Percentiles rank a stretch among this genome's conserved stretches.
phyloP scores from a whole-genome alignment of 148 eudicot species.

The Persicaria maculosa region DNA sequence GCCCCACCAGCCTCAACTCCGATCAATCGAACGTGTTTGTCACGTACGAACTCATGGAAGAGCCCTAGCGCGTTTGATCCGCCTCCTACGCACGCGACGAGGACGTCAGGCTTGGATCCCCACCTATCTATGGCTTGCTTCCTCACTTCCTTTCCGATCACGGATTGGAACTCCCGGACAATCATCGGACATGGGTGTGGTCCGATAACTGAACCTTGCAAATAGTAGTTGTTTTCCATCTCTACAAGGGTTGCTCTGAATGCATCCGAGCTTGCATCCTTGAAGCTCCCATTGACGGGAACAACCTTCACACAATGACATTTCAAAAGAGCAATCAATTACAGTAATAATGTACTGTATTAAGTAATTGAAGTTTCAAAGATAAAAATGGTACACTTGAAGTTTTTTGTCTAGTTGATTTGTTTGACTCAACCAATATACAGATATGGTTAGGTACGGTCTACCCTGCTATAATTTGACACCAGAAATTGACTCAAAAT shows the following conservation, averaged over 20 bases:
- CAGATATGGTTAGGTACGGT: no score
- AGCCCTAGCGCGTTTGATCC: slow-evolving; percentile 53
- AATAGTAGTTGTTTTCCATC: slow-evolving; percentile 17
- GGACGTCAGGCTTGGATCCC: slow-evolving; percentile 48
- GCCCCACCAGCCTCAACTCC: slow-evolving; percentile 50
- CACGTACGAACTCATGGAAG: slow-evolving; percentile 41
- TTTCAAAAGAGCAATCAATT: no score
- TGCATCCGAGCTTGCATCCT: slow-evolving; percentile 42
- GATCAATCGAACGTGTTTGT: slow-evolving; percentile 37
- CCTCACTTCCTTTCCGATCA: slow-evolving; percentile 53
- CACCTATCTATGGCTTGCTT: slow-evolving; percentile 50
- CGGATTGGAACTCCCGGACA: slow-evolving; percentile 48
- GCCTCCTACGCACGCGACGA: slow-evolving; percentile 51
- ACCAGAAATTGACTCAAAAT: no score
- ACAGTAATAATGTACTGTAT: no score
- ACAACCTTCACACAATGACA: not conserved
- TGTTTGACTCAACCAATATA: no score
- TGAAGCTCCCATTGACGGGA: slow-evolving; percentile 23
- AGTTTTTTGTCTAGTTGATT: no score
- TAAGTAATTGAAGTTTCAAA: no score
- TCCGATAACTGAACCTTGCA: slow-evolving; percentile 22
- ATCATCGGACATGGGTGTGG: slow-evolving; percentile 58
- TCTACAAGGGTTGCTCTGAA: slow-evolving; percentile 15
- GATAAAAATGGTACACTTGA: no score
- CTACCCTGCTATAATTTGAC: no score